Percentiles rank a stretch among this genome's conserved stretches.
These are phyloP conservation scores for Vigna angularis DNA, from an alignment of 306 rosid species.

Conservation along the genomic window DNA sequence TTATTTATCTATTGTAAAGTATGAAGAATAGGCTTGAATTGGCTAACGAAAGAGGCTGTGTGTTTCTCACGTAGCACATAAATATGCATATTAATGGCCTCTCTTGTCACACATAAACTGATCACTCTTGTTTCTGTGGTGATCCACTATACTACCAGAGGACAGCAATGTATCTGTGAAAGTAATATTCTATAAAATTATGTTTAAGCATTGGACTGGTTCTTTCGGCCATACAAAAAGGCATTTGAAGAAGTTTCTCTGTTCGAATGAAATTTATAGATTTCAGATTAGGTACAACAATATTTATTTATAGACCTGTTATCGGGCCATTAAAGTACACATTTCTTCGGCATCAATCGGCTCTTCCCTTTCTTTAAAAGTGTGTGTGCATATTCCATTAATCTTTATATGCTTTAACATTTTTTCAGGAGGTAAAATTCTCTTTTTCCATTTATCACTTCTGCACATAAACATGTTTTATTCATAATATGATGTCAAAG, in stretches of 20 bases:
- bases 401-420: neutral
- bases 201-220: neutral
- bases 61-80: neutral
- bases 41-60: neutral
- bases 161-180: neutral
- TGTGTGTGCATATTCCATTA: neutral
- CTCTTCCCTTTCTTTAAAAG: neutral
- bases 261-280: neutral
- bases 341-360: neutral
- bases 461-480: neutral
- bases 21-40: neutral
- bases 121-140: conserved; percentile 4
- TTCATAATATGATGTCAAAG: conserved; percentile 4
- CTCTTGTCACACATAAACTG: neutral
- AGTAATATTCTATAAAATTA: neutral
- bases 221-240: neutral
- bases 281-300: neutral
- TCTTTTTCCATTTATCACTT: conserved; percentile 1
- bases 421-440: conserved; percentile 9
- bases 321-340: neutral
- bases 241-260: neutral
- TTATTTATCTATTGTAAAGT: neutral
- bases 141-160: neutral
- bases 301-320: neutral
- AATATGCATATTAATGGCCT: neutral